Percentiles rank a stretch among this genome's conserved stretches.
These are phyloP conservation scores for Juncus inflexus DNA, from an alignment of 176 grass and related monocot species.

Conservation along the genomic window DNA sequence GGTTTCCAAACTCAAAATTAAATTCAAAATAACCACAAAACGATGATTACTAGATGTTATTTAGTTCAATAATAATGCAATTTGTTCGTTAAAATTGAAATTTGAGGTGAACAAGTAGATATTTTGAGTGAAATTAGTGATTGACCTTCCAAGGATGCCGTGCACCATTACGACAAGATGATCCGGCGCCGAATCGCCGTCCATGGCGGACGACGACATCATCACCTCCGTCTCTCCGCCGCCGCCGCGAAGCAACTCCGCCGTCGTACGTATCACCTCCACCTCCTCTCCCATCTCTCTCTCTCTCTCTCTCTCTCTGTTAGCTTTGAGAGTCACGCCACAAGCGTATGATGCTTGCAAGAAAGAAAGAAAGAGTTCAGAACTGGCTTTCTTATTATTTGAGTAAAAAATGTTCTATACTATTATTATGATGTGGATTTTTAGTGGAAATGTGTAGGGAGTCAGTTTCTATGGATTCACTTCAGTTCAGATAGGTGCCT, in stretches of 20 bases:
- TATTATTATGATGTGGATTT: too few relatives aligned
- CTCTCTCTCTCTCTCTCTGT: slow-evolving; percentile 2
- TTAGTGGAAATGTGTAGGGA: too few relatives aligned
- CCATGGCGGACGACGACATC: slow-evolving; percentile 10
- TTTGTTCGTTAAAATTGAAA: too few relatives aligned
- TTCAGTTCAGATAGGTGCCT: too few relatives aligned
- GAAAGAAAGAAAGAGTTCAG: slow-evolving; percentile 5
- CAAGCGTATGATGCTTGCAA: background rate
- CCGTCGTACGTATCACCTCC: slow-evolving; percentile 12
- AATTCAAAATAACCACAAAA: background rate
- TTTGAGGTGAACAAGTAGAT: too few relatives aligned
- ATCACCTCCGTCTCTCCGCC: slow-evolving; percentile 6
- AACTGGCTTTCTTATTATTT: slow-evolving; percentile 17
- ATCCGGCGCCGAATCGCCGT: slow-evolving; percentile 29
- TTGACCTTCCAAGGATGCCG: slow-evolving; percentile 70
- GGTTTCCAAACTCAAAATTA: too few relatives aligned
- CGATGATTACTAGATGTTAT: background rate
- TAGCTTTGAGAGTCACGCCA: background rate
- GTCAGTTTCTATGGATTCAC: background rate
- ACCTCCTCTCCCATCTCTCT: slow-evolving; percentile 27
- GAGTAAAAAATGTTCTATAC: background rate
- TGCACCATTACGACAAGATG: slow-evolving; percentile 77
- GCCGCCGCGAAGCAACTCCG: background rate
- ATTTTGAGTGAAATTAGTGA: too few relatives aligned
- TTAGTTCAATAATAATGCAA: too few relatives aligned